These are phyloP conservation scores for Hyphopichia fennica DNA, from an alignment of 1,139 yeast genomes.

Conservation along the genomic window DNA sequence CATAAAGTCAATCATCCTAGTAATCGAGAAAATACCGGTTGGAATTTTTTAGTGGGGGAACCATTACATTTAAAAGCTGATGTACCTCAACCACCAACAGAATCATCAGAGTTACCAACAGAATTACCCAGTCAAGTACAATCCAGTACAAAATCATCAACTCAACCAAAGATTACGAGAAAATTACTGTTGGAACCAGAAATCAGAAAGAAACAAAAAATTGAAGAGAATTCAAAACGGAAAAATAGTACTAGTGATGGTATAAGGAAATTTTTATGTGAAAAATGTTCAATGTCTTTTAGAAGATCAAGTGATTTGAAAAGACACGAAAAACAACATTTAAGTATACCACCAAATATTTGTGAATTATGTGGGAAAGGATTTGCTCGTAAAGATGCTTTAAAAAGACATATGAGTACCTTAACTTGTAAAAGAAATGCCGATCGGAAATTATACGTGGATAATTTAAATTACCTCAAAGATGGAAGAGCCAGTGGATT, in stretches of 20 bases:
- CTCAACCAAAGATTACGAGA: too few relatives aligned
- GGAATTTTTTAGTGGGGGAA: slow-evolving; percentile 39
- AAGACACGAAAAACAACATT: slow-evolving; percentile 63
- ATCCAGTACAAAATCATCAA: too few relatives aligned
- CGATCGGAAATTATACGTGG: slow-evolving; percentile 45
- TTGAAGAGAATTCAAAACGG: slow-evolving; percentile 3
- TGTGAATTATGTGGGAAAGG: slow-evolving; percentile 78
- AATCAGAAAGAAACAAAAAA: neutral
- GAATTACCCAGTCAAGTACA: too few relatives aligned
- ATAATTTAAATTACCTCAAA: slow-evolving; percentile 24
- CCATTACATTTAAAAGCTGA: slow-evolving; percentile 13
- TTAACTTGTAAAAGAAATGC: slow-evolving; percentile 69
- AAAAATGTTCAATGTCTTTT: slow-evolving; percentile 55
- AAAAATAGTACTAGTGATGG: slow-evolving; percentile 13
- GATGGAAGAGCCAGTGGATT: neutral
- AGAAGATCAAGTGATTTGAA: slow-evolving; percentile 64
- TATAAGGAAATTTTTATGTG: slow-evolving; percentile 42
- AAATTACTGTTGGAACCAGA: too few relatives aligned
- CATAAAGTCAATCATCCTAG: slow-evolving; percentile 2
- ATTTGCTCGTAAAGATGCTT: slow-evolving; percentile 78
- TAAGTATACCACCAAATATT: slow-evolving; percentile 61
- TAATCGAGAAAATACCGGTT: slow-evolving; percentile 12
- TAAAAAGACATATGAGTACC: slow-evolving; percentile 71
- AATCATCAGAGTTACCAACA: neutral
- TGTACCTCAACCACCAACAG: neutral